These are phyloP conservation scores for Penicillium coprophilum DNA, from an alignment of 495 filamentous ascomycete species.

Conservation along the genomic window DNA sequence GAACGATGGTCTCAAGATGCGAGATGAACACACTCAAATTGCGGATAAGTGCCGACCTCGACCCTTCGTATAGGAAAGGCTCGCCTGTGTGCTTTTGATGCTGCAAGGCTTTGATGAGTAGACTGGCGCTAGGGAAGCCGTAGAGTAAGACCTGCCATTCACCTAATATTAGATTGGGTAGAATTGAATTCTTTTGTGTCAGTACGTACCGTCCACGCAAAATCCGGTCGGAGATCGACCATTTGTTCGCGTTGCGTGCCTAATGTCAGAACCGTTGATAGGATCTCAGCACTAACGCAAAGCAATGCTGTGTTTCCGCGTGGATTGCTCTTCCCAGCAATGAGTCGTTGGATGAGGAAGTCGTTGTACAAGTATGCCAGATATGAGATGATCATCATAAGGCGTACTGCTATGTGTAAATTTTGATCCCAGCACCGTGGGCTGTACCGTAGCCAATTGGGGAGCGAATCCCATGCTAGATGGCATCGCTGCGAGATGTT, in stretches of 20 bases:
- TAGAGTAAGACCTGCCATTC: slow-evolving; percentile 36
- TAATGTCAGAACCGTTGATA: slow-evolving; percentile 40
- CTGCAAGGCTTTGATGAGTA: slow-evolving; percentile 46
- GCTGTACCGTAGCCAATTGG: slow-evolving; percentile 37
- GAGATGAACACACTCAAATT: slow-evolving; percentile 58
- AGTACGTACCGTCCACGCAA: slow-evolving; percentile 27
- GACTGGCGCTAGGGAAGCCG: slow-evolving; percentile 40
- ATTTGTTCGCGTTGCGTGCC: slow-evolving; percentile 43
- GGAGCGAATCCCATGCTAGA: slow-evolving; percentile 35
- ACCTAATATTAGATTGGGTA: neutral
- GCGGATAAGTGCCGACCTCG: slow-evolving; percentile 56
- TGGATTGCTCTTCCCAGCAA: slow-evolving; percentile 37
- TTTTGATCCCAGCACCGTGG: slow-evolving; percentile 25
- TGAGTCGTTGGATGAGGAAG: slow-evolving; percentile 45
- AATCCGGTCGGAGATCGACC: slow-evolving; percentile 30
- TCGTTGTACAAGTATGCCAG: slow-evolving; percentile 45
- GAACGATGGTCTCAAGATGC: slow-evolving; percentile 30
- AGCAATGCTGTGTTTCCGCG: slow-evolving; percentile 36
- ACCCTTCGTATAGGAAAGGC: slow-evolving; percentile 38
- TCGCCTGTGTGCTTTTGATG: slow-evolving; percentile 43
- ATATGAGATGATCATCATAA: slow-evolving; percentile 38
- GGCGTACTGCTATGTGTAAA: slow-evolving; percentile 21
- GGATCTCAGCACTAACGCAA: slow-evolving; percentile 35
- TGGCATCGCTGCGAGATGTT: slow-evolving; percentile 38
- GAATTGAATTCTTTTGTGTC: neutral